Evolutionary conservation across 2,329 filamentous ascomycete species (phyloP).

Genomic region (Clonostachys chloroleuca): DNA sequence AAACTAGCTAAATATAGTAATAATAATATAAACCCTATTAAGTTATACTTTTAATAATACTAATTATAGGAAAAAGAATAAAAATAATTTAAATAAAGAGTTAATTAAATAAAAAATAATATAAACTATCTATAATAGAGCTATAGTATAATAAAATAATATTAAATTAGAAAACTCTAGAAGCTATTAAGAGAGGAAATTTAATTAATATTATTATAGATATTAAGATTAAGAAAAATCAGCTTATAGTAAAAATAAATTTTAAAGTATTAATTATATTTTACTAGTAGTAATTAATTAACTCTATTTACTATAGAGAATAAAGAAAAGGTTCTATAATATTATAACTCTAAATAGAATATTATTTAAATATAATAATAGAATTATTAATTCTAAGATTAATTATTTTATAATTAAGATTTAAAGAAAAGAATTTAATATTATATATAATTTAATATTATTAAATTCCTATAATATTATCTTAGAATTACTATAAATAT

Average conservation of each 20-base stretch:
- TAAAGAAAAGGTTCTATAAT: not conserved
- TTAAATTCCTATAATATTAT: too few relatives aligned
- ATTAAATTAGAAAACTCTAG: too few relatives aligned
- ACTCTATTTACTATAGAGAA: not conserved
- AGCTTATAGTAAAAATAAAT: too few relatives aligned
- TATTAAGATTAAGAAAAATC: not conserved
- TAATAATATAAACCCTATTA: not conserved
- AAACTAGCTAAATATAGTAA: not conserved
- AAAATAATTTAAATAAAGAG: not conserved
- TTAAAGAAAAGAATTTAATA: not conserved
- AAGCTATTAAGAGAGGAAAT: too few relatives aligned
- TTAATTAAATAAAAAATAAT: not conserved
- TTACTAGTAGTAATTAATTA: too few relatives aligned
- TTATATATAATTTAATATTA: not conserved
- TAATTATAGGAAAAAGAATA: not conserved
- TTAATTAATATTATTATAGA: not conserved
- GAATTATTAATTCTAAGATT: not conserved
- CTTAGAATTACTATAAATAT: too few relatives aligned
- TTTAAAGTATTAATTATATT: too few relatives aligned
- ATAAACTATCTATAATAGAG: too few relatives aligned
- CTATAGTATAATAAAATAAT: too few relatives aligned
- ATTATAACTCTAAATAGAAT: not conserved
- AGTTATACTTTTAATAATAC: not conserved
- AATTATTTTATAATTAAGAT: not conserved
- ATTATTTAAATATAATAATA: too few relatives aligned